phyloP scores from a whole-genome alignment of 2,329 filamentous ascomycete species.

The Talaromyces rugulosus region DNA sequence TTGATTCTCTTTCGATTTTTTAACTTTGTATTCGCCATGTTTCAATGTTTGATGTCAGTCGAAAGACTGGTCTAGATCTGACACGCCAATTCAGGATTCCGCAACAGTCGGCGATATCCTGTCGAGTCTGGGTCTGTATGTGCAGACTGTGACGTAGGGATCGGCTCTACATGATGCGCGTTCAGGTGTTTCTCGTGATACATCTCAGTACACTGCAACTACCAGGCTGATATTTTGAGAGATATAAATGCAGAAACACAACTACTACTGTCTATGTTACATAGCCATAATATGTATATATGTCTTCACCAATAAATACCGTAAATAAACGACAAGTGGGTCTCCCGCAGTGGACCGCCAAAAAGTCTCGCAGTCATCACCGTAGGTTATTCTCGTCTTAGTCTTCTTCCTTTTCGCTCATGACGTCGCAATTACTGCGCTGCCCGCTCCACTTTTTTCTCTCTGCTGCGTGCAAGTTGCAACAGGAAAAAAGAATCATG shows the following conservation, averaged over 20 bases:
- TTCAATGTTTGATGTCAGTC: neutral
- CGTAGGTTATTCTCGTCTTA: too few relatives aligned
- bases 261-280: too few relatives aligned
- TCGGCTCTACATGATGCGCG: neutral
- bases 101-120: neutral
- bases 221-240: neutral
- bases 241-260: too few relatives aligned
- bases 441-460: slow-evolving; percentile 12
- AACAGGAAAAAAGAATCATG: neutral
- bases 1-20: neutral
- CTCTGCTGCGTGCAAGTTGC: slow-evolving; percentile 4
- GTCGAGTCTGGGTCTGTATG: neutral
- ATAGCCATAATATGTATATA: too few relatives aligned
- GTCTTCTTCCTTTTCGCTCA: slow-evolving; percentile 19
- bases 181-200: neutral
- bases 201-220: neutral
- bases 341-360: neutral
- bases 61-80: neutral
- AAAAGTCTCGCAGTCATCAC: neutral
- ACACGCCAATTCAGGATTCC: neutral
- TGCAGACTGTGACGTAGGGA: neutral
- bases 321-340: neutral
- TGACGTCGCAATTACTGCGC: slow-evolving; percentile 31
- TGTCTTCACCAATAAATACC: too few relatives aligned
- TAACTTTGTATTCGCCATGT: neutral